Evolutionary conservation across 495 filamentous ascomycete genomes (phyloP), one percentile per base, ranked within the genome.

Genomic region (Staphylotrichum tortipilum): DNA sequence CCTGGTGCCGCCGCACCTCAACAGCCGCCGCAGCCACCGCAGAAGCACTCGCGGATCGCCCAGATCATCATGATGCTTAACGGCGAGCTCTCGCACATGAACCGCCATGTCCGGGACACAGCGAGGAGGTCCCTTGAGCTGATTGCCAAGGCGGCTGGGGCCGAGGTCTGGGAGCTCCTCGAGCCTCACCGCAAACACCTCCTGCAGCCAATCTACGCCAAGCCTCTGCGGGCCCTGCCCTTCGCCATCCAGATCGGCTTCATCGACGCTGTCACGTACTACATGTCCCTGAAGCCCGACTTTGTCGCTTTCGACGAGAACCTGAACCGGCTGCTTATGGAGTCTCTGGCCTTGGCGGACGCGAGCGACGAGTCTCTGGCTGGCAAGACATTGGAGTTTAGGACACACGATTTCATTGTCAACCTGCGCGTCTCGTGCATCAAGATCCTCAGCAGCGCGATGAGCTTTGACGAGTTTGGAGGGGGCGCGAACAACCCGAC

Each of bases 211-310:
- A 95, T 99, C 44, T 99, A 89, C 71, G 85, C 84, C 58, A 99
- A 99, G 68, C 94, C 94, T 23, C 65, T 99, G 21, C 78, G 94
- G 43, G 94, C 94, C 3, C 68, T 99, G 45, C 90, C 91, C 2
- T 96, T 96, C 60, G 74, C 85, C 4, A 86, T 83, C 2, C 94
- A 99, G 64, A 97, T 99, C 59, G 94, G 92, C 9, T 97, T 91
- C 62, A 94, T 99, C 55, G 92, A 97, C 64, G 94, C 90, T 6
- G 89, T 99, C 55, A 92, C 87, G 0, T 97, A 89, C 64, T 94
- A 88, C 65, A 76, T 99, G 67, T 80, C 83, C 22, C 72, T 97
- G 23, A 86, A 91, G 55, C 80, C 84, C 36, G 84, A 89, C 46
- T 88, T 96, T 44, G 77, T 97, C 18, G 77, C 82, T 12, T 94